Evolutionary conservation across 306 rosid genomes (phyloP).

Genomic region (Malus sylvestris): DNA sequence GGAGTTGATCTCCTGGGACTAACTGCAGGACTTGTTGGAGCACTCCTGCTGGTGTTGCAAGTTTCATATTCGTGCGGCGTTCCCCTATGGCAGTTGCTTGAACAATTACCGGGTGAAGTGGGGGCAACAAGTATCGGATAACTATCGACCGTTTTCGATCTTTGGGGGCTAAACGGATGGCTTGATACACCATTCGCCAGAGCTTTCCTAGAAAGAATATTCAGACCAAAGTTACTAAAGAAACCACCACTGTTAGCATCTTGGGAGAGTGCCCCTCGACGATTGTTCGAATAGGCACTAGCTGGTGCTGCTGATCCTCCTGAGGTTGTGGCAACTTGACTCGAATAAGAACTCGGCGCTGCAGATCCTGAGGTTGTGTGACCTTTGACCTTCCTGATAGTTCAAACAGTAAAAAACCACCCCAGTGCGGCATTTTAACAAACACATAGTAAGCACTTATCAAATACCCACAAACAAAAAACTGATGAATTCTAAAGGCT

Average conservation of each 20-base stretch:
- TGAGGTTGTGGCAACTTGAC: constrained; percentile 16
- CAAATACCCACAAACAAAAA: background rate
- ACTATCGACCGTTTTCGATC: constrained; percentile 18
- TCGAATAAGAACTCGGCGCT: constrained; percentile 11
- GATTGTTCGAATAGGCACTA: constrained; percentile 23
- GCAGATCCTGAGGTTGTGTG: constrained; percentile 10
- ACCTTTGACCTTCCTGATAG: constrained; percentile 41
- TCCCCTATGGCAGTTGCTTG: constrained; percentile 29
- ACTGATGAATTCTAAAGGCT: background rate
- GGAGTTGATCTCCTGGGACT: constrained; percentile 65
- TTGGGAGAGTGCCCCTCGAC: constrained; percentile 18
- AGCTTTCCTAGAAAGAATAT: constrained; percentile 15
- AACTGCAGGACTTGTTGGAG: constrained; percentile 74
- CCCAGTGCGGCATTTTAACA: background rate
- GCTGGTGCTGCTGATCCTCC: background rate
- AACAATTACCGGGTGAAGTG: constrained; percentile 24
- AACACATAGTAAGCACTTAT: background rate
- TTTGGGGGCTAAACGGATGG: constrained; percentile 6
- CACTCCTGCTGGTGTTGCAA: constrained; percentile 52
- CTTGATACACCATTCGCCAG: constrained; percentile 20
- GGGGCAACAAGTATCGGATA: constrained; percentile 9
- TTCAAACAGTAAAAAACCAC: background rate
- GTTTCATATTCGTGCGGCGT: constrained; percentile 21
- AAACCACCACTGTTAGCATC: constrained; percentile 11
- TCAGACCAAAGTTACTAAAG: constrained; percentile 22